These are phyloP conservation scores for Sequoia sempervirens DNA, from an alignment of 75 land plant species.

Conservation along the genomic window DNA sequence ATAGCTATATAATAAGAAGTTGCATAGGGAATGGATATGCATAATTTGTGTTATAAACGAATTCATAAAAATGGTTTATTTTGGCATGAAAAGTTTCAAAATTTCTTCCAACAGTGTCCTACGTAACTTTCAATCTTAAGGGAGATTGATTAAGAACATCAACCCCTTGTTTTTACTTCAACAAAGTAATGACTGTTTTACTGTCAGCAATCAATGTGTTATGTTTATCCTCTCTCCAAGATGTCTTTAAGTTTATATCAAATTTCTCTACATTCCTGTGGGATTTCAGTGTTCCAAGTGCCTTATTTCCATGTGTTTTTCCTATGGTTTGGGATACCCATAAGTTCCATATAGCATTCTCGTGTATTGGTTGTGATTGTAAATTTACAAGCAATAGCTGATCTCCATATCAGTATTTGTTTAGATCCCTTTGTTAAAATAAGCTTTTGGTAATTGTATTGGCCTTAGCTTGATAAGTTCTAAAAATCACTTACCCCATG, in stretches of 20 bases:
- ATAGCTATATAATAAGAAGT: too few species aligned
- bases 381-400: background rate
- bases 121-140: background rate
- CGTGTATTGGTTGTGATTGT: slow-evolving; percentile 1
- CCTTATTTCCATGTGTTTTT: background rate
- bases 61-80: background rate
- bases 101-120: background rate
- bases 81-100: background rate
- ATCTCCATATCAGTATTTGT: background rate
- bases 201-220: background rate
- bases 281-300: background rate
- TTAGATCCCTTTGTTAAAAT: background rate
- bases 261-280: background rate
- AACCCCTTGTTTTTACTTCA: background rate
- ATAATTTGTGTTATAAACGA: too few species aligned
- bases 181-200: background rate
- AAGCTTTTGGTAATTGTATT: background rate
- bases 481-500: background rate
- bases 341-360: background rate
- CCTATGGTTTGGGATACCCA: background rate
- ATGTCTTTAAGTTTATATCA: background rate
- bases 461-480: background rate
- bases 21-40: too few species aligned
- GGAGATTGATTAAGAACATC: background rate
- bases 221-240: background rate